Evolutionary conservation across 192 early-diverging fungal genomes (phyloP).

Genomic region (Chytriomyces sp.): DNA sequence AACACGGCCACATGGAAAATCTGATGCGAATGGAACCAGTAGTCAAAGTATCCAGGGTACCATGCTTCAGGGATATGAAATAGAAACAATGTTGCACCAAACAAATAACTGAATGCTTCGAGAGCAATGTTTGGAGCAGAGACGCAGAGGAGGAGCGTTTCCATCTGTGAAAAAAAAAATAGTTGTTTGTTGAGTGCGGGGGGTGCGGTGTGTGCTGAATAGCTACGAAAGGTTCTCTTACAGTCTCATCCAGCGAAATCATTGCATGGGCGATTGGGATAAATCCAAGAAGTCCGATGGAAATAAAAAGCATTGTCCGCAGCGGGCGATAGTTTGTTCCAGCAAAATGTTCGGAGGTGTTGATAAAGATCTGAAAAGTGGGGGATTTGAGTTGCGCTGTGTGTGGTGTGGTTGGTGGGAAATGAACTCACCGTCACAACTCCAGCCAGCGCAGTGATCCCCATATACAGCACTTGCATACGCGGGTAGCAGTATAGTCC

Average conservation of each 20-base stretch:
- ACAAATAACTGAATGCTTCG: constrained; percentile 77
- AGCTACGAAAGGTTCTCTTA: background rate
- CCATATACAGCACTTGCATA: constrained; percentile 60
- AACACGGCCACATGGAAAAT: constrained; percentile 88
- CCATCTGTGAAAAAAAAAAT: background rate
- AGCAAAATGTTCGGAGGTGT: constrained; percentile 60
- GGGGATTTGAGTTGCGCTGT: constrained; percentile 8
- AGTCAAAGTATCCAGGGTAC: constrained; percentile 83
- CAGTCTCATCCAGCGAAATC: constrained; percentile 31
- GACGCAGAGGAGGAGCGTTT: constrained; percentile 55
- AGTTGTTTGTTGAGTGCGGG: no score
- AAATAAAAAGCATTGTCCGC: constrained; percentile 78
- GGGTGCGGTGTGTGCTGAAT: background rate
- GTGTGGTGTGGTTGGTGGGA: background rate
- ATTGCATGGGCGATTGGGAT: constrained; percentile 72
- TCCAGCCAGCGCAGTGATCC: constrained; percentile 66
- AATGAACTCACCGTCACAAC: constrained; percentile 58
- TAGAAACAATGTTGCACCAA: constrained; percentile 86
- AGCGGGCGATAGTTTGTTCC: constrained; percentile 78
- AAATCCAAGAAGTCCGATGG: constrained; percentile 75
- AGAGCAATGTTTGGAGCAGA: constrained; percentile 65
- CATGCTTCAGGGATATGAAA: constrained; percentile 79
- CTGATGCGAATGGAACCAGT: constrained; percentile 85
- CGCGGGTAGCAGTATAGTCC: constrained; percentile 68
- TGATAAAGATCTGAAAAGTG: constrained; percentile 57